Evolutionary conservation across 1,284 basidiomycete species (phyloP).

Genomic region (Malassezia brasiliensis): DNA sequence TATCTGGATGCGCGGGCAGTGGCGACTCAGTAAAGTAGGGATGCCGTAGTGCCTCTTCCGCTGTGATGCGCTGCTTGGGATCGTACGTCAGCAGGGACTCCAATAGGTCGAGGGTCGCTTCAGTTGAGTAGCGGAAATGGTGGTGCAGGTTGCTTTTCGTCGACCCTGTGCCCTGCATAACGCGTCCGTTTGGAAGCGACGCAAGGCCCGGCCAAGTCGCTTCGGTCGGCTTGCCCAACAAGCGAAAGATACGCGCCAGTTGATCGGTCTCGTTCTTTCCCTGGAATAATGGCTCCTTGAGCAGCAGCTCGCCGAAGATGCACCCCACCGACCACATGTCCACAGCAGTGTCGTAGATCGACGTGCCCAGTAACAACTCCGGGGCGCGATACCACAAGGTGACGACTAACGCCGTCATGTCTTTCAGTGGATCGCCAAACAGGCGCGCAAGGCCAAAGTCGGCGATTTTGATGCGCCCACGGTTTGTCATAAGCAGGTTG

Average conservation of each 20-base stretch:
- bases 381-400: conserved; percentile 83
- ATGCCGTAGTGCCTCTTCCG: conserved; percentile 78
- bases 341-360: conserved; percentile 33
- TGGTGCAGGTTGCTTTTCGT: conserved; percentile 1
- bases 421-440: conserved; percentile 83
- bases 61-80: conserved; percentile 69
- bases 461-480: conserved; percentile 93
- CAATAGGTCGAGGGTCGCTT: conserved; percentile 76
- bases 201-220: conserved; percentile 62
- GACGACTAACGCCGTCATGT: conserved; percentile 93
- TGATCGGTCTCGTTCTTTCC: conserved; percentile 93
- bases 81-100: conserved; percentile 77
- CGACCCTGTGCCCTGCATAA: not conserved
- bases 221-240: conserved; percentile 77
- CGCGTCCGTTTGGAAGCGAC: not conserved
- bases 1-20: conserved; percentile 88
- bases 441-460: conserved; percentile 93
- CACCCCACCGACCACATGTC: conserved; percentile 82
- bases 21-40: conserved; percentile 89
- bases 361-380: conserved; percentile 27
- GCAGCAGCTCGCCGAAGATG: conserved; percentile 90
- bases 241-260: conserved; percentile 65
- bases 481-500: conserved; percentile 96
- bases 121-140: conserved; percentile 57
- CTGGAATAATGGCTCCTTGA: conserved; percentile 86